Conservation (phyloP, 331 rosid species). For the Spiraea crenata region DNA sequence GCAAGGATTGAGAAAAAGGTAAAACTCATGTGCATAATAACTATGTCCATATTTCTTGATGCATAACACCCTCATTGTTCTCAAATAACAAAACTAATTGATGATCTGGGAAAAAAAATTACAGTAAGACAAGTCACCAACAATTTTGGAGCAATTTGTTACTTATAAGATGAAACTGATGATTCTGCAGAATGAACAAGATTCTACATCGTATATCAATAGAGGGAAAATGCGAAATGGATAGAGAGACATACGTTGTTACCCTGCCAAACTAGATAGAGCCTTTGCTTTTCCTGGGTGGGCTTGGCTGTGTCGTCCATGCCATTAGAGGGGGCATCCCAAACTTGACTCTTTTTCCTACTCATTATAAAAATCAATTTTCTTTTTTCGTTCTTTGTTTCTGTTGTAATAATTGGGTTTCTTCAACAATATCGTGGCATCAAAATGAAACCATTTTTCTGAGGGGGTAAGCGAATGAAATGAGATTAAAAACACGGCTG, state of each 20-base stretch:
- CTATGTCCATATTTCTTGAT: background rate
- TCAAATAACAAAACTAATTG: background rate
- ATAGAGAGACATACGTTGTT: slow-evolving; percentile 53
- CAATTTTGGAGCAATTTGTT: too few species aligned
- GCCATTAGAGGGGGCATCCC: slow-evolving; percentile 44
- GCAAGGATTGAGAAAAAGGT: background rate
- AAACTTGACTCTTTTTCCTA: slow-evolving; percentile 21
- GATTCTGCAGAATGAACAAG: too few species aligned
- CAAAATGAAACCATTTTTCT: slow-evolving; percentile 21
- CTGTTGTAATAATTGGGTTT: background rate
- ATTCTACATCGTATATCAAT: too few species aligned
- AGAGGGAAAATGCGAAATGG: too few species aligned
- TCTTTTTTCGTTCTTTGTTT: background rate
- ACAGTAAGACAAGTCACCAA: too few species aligned
- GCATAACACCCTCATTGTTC: background rate
- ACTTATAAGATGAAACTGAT: too few species aligned
- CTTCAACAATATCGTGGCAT: slow-evolving; percentile 28
- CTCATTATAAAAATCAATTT: slow-evolving; percentile 11
- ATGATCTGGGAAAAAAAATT: background rate
- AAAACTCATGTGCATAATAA: background rate
- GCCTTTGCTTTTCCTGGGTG: slow-evolving; percentile 34
- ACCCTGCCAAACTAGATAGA: slow-evolving; percentile 85
- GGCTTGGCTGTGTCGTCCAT: slow-evolving; percentile 14
- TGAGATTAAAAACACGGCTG: slow-evolving; percentile 21
- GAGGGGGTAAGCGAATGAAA: slow-evolving; percentile 27